Conservation (phyloP, 768 basidiomycete genomes). For the Leucosporidium yakuticum region DNA sequence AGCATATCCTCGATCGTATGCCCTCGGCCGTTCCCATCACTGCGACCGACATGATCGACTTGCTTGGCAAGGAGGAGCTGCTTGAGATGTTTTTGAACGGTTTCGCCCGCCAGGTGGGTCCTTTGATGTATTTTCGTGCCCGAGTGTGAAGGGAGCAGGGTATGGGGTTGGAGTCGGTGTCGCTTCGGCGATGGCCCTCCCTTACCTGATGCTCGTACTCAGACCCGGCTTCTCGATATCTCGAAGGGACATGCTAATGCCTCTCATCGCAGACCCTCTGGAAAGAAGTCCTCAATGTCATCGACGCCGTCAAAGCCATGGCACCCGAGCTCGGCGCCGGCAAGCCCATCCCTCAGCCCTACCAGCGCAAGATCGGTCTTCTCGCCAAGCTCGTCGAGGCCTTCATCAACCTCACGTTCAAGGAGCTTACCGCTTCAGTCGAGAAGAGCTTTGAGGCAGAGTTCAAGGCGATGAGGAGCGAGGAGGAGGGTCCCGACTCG, state of each 20-base stretch:
- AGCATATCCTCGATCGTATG: conserved; percentile 20
- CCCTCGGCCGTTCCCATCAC: conserved; percentile 2
- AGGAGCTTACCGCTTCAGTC: conserved; percentile 75
- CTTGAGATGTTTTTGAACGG: conserved; percentile 20
- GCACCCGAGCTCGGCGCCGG: conserved; percentile 60
- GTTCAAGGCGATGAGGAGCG: conserved; percentile 1
- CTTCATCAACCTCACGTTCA: conserved; percentile 78
- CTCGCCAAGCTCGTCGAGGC: conserved; percentile 59
- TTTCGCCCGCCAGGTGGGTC: conserved; percentile 16
- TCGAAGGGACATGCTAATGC: too few relatives aligned
- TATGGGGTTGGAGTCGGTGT: too few relatives aligned
- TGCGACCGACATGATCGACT: neutral
- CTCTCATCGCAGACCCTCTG: conserved; percentile 70
- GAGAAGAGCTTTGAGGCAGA: conserved; percentile 70
- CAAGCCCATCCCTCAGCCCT: conserved; percentile 60
- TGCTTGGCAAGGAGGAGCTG: conserved; percentile 16
- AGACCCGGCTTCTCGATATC: too few relatives aligned
- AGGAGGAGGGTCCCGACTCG: neutral
- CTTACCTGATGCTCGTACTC: conserved; percentile 61
- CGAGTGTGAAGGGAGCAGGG: too few relatives aligned
- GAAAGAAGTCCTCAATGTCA: conserved; percentile 83
- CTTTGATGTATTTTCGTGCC: conserved; percentile 37
- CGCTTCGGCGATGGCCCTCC: conserved; percentile 44
- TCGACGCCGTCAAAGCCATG: conserved; percentile 59
- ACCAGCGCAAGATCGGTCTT: conserved; percentile 44